Evolutionary conservation across 2,329 filamentous ascomycete genomes (phyloP), one percentile per base, ranked within the genome.

Genomic region (Tolypocladium nubicola): DNA sequence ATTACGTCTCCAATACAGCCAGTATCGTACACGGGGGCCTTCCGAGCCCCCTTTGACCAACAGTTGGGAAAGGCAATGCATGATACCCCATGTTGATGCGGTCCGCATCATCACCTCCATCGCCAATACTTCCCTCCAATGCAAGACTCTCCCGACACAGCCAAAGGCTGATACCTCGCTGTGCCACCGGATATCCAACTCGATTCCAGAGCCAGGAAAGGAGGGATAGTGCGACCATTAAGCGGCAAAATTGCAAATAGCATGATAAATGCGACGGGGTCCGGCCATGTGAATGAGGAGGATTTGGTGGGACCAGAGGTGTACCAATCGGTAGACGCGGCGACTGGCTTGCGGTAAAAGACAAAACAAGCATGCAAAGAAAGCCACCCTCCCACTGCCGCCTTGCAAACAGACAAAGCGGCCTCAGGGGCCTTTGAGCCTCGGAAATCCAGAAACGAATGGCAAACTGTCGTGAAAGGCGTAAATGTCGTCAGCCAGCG

Each of bases 271-370:
- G 30, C 30, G 19, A 35, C 19, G 19, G 19, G 19, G 26, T 14
- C 33, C 30, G 47, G 9, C 19, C 47, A 21, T 52, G 30, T 52
- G 35, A 19, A 30, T 16, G 11, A 9, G 2, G 35, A 37, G 33
- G 11, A 52, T 19, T 35, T 7, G 38, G 19, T 11, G 30, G 33
- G 16, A n/a, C 47, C 47, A 37, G 64, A 67, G 69, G 58, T 60
- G 69, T 68, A 65, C 64, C 60, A 63, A 66, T 63, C 54, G 61
- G 59, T 54, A 49, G 54, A 58, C 26, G 23, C 16, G 37, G 45
- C 45, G 35, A 21, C 23, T 52, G 54, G 38, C 45, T 56, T 38
- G 43, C 35, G 9, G 9, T 30, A 23, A 26, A 52, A 21, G 23
- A 52, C 21, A 33, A 56, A 50, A 52, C 43, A 26, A 37, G 30